A percentile compares a stretch with the other conserved stretches of the same genome.
phyloP scores from a whole-genome alignment of 768 basidiomycete species.

The Leccinum truebloodii region DNA sequence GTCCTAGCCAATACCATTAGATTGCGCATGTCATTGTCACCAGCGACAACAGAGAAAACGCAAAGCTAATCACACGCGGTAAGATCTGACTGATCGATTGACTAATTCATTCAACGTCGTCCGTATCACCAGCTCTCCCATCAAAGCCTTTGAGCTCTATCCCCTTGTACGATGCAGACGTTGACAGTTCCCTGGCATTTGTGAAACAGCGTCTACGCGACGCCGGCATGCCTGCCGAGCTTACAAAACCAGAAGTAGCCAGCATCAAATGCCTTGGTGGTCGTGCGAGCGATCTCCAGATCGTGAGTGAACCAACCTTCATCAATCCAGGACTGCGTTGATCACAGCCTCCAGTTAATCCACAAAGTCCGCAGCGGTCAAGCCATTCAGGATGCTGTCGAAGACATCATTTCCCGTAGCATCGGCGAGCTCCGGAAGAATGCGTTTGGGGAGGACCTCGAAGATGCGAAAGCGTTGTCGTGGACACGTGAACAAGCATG shows the following conservation, averaged over 20 bases:
- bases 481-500: conserved; percentile 93
- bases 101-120: neutral
- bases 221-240: conserved; percentile 48
- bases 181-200: conserved; percentile 74
- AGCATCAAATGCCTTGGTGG: conserved; percentile 83
- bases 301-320: conserved; percentile 45
- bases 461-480: conserved; percentile 78
- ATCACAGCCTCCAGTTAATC: conserved; percentile 54
- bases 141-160: conserved; percentile 81
- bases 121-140: conserved; percentile 60
- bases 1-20: conserved; percentile 37
- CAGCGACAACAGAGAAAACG: conserved; percentile 87
- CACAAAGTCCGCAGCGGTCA: conserved; percentile 82
- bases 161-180: conserved; percentile 83
- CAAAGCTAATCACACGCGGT: conserved; percentile 85
- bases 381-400: conserved; percentile 75
- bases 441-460: conserved; percentile 89
- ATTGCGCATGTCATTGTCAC: conserved; percentile 90
- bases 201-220: conserved; percentile 77
- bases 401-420: conserved; percentile 82
- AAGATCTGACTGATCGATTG: neutral
- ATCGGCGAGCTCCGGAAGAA: conserved; percentile 85
- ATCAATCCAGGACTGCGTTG: neutral
- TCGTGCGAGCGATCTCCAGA: conserved; percentile 85
- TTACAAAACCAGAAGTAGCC: conserved; percentile 55